Evolutionary conservation across 805 yeast genomes (phyloP), one percentile per base, ranked within the genome.

Genomic region (Lipomyces orientalis): DNA sequence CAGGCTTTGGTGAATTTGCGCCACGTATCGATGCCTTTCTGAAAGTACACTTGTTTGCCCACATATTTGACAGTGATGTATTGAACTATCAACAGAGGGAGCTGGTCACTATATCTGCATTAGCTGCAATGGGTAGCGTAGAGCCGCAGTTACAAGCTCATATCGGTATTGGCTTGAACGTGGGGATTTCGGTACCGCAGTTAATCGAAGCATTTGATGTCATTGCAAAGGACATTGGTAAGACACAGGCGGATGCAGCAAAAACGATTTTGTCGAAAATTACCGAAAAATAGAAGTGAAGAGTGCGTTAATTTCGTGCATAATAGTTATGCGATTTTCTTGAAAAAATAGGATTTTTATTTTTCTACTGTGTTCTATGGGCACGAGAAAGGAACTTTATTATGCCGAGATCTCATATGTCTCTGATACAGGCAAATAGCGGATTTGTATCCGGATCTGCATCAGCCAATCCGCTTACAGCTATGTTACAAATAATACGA

Each of bases 31-130:
- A 51, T 51, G 12, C 31, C 54, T 51, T 51, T 51, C 19, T 51
- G 31, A 51, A 51, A 51, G 54, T 51, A 51, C 54, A 51, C 31
- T 51, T 51, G 54, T 51, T 51, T 51, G 54, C 54, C 16, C 54
- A 51, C 31, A 7, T 51, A 51, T 51, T 51, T n/a, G 54, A 51
- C 29, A 51, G 54, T 51, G 29, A 51, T 25, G 54, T 51, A 6
- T 51, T 51, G 54, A 51, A n/a, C 31, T 51, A 51, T 25, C 31
- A 19, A n/a, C 54, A 51, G 29, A 8, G 54, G 10, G 54, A 51
- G 31, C 54, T 51, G 31, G 29, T 51, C 54, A 51, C 54, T n/a
- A 51, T 51, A 51, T 22, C 54, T 51, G 54, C 54, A 25, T 51
- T 51, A 31, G 31, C 54, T 14, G 54, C 54, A 25, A 51, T 51